phyloP scores from a whole-genome alignment of 78 protist species.

The Neovahlkampfia damariscottae region DNA sequence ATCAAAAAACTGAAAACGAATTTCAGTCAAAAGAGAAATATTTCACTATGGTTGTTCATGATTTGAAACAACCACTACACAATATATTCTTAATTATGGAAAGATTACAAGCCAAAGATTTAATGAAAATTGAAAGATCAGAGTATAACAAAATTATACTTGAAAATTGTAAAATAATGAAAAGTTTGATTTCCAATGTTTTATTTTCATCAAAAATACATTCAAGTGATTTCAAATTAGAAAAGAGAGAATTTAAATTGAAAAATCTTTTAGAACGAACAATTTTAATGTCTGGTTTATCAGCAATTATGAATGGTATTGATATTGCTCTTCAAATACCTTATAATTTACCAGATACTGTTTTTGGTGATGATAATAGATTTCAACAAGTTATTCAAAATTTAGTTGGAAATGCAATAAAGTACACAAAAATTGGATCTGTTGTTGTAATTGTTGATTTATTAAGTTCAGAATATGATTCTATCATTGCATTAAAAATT shows the following conservation, averaged over 20 bases:
- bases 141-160: no score
- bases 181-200: no score
- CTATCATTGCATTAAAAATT: conserved; percentile 14
- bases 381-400: conserved; percentile 40
- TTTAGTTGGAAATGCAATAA: conserved; percentile 48
- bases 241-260: conserved; percentile 21
- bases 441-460: not conserved
- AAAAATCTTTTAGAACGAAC: conserved; percentile 32
- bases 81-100: no score
- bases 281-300: conserved; percentile 23
- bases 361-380: conserved; percentile 39
- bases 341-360: not conserved
- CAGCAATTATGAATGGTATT: conserved; percentile 27
- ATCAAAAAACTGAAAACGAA: no score
- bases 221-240: conserved; percentile 1
- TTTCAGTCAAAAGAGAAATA: no score
- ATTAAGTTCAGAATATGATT: no score
- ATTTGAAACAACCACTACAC: no score
- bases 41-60: no score
- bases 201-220: no score
- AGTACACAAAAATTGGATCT: conserved; percentile 37
- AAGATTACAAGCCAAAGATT: no score
- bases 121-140: no score
- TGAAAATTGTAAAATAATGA: no score
- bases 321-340: conserved; percentile 13